These are phyloP conservation scores for Eucalyptus fibrosa DNA, from an alignment of 345 rosid species.

Conservation along the genomic window DNA sequence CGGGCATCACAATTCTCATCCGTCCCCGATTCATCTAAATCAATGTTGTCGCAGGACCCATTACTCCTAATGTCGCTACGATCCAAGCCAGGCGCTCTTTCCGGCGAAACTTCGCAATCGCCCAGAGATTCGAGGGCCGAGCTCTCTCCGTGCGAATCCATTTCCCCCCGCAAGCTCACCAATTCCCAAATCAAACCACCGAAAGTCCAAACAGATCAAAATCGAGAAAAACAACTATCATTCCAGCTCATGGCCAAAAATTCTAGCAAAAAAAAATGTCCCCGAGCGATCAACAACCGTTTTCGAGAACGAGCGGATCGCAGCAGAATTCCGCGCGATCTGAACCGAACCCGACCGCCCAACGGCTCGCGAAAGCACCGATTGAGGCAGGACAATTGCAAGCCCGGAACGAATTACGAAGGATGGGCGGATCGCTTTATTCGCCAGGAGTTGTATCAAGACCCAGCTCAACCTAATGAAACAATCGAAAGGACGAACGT, in stretches of 20 bases:
- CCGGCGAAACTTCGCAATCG: constrained; percentile 18
- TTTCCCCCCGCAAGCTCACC: not conserved
- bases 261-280: not conserved
- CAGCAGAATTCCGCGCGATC: not conserved
- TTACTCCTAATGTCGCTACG: constrained; percentile 10
- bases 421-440: too few species aligned
- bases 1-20: not conserved
- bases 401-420: too few species aligned
- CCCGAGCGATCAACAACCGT: not conserved
- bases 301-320: not conserved
- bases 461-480: not conserved
- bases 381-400: not conserved
- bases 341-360: not conserved
- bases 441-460: not conserved
- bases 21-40: not conserved
- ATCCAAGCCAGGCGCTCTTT: not conserved
- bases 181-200: not conserved
- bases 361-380: not conserved
- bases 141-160: constrained; percentile 35
- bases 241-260: constrained; percentile 21
- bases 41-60: constrained; percentile 17
- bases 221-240: constrained; percentile 40
- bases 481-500: not conserved
- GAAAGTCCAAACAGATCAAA: constrained; percentile 23
- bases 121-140: constrained; percentile 40